Percentiles rank a stretch among this genome's conserved stretches.
Conservation (phyloP, 1,284 basidiomycete genomes). For the Malassezia globosa region DNA sequence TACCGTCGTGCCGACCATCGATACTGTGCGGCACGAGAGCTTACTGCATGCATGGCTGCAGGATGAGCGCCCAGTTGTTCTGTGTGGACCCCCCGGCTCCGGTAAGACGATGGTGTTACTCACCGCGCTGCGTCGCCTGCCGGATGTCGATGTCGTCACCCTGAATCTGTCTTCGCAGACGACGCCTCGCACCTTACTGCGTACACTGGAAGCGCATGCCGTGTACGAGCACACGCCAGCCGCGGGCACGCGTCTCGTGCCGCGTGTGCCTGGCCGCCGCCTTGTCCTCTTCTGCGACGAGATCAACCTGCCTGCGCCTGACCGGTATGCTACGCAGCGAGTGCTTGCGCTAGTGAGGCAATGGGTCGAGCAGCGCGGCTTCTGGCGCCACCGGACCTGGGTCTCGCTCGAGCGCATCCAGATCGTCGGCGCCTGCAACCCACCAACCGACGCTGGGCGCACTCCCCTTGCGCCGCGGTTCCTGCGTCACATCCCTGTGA, state of each 20-base stretch:
- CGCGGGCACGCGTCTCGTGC: slow-evolving; percentile 77
- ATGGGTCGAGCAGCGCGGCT: slow-evolving; percentile 86
- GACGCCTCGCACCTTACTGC: slow-evolving; percentile 90
- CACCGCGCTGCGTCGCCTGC: slow-evolving; percentile 89
- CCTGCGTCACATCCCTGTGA: slow-evolving; percentile 91
- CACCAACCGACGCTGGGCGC: slow-evolving; percentile 97
- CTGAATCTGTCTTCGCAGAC: slow-evolving; percentile 99
- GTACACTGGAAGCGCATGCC: slow-evolving; percentile 99
- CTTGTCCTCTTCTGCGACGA: slow-evolving; percentile 98
- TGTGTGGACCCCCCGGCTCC: slow-evolving; percentile 96
- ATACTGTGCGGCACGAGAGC: slow-evolving; percentile 96
- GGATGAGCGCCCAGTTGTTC: slow-evolving; percentile 95
- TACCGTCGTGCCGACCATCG: slow-evolving; percentile 93
- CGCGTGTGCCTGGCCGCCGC: slow-evolving; percentile 91
- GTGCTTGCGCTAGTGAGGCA: slow-evolving; percentile 98
- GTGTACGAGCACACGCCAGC: slow-evolving; percentile 97
- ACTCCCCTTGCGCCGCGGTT: slow-evolving; percentile 95
- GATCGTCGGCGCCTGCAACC: slow-evolving; percentile 98
- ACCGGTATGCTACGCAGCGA: slow-evolving; percentile 96
- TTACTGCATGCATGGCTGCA: slow-evolving; percentile 97
- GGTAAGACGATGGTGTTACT: slow-evolving; percentile 99
- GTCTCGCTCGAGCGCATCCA: slow-evolving; percentile 95
- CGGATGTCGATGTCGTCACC: slow-evolving; percentile 96
- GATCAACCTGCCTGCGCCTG: slow-evolving; percentile 91
- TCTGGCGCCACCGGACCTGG: slow-evolving; percentile 97